Evolutionary conservation across 371 early-diverging fungal species (phyloP), one percentile per base, ranked within the genome.

Genomic region (Dichotomocladium elegans): DNA sequence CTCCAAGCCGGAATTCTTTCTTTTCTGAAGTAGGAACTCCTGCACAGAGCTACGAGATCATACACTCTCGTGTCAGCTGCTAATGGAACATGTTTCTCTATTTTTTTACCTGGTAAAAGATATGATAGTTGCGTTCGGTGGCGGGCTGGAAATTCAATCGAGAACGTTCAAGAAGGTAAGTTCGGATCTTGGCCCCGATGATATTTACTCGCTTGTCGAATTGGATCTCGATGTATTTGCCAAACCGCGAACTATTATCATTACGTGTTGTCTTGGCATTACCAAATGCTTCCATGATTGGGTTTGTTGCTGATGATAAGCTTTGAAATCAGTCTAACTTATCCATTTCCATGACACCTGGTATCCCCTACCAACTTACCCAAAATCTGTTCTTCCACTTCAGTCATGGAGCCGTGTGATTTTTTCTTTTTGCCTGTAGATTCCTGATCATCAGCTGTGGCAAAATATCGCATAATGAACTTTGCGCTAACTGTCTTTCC

Each of bases 181-280:
- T 96, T 37, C 95, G 79, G 58, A 97, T 95, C 48, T 75, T 82
- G 10, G 96, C 98, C 22, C 98, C 98, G 40, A 87, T 78, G 62
- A 98, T 95, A 31, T 84, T 80, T 41, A 83, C 81, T 4, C 77
- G 61, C 29, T 79, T 76, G 61, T 85, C 85, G 60, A 89, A 89
- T 57, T 82, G 77, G 55, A 89, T 89, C 61, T 95, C 93, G 43
- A 97, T 91, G 77, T 93, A 98, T 81, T 99, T 99, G 42, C 99
- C 99, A 70, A 98, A 98, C 17, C 99, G 86, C 47, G 95, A 94
- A 50, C 88, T 88, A 80, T 98, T 98, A 73, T 98, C 94, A 74
- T 99, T 99, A 57, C 95, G 82, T 3, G 93, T 90, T 10, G 99
- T 99, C 72, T 96, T 96, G 46, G 99, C 94, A 79, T 99, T 99